Percentiles rank a stretch among this genome's conserved stretches.
Evolutionary conservation across 1,139 yeast species (phyloP).

Genomic region (Magnusiomyces starmeri): DNA sequence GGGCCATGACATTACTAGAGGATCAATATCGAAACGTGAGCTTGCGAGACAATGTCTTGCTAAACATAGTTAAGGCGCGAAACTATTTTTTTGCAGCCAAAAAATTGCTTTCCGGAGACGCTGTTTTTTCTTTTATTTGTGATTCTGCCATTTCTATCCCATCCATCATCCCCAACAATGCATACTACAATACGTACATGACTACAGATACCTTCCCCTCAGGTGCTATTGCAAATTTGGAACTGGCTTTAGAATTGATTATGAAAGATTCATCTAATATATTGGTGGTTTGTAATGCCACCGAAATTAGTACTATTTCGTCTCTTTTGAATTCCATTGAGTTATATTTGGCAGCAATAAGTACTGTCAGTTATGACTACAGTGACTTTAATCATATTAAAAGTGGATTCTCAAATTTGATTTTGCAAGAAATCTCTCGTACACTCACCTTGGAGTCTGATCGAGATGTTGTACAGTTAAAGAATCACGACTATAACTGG

Average conservation of each 20-base stretch:
- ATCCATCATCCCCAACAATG: conserved; percentile 22
- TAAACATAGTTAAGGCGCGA: conserved; percentile 22
- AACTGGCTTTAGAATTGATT: conserved; percentile 15
- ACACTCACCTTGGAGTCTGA: conserved; percentile 13
- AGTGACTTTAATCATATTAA: background rate
- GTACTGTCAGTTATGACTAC: background rate
- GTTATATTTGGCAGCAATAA: conserved; percentile 30
- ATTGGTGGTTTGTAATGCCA: conserved; percentile 20
- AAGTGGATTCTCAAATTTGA: conserved; percentile 9
- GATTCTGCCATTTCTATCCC: conserved; percentile 46
- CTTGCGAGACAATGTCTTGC: conserved; percentile 21
- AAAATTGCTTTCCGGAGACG: conserved; percentile 32
- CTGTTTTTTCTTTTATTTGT: conserved; percentile 41
- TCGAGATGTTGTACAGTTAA: conserved; percentile 9
- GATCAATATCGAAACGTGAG: conserved; percentile 10
- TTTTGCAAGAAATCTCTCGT: conserved; percentile 15
- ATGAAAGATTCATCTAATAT: conserved; percentile 8
- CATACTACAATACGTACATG: background rate
- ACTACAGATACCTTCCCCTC: conserved; percentile 5
- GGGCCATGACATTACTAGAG: conserved; percentile 20
- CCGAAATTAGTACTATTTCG: conserved; percentile 21
- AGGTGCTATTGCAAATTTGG: conserved; percentile 9
- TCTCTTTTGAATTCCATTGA: conserved; percentile 22
- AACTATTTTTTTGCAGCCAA: conserved; percentile 23
- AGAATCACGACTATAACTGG: conserved; percentile 13